A percentile compares a stretch with the other conserved stretches of the same genome.
Conservation (phyloP, 2,329 filamentous ascomycete genomes). For the Claviceps monticola region DNA sequence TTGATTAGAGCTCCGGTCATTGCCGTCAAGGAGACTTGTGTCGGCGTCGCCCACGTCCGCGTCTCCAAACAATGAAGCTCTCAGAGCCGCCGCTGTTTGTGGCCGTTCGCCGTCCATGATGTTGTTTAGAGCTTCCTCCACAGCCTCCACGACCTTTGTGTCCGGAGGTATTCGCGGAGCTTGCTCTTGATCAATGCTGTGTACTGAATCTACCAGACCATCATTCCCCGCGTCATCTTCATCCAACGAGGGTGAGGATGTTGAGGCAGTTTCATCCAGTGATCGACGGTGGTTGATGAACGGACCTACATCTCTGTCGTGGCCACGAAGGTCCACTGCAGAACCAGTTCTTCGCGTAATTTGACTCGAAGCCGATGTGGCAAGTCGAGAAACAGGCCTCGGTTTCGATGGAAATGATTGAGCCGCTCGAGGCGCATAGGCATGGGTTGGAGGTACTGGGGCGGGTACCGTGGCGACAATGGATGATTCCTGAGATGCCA, state of each 20-base stretch:
- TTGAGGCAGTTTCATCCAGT: slow-evolving; percentile 45
- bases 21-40: slow-evolving; percentile 36
- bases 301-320: slow-evolving; percentile 23
- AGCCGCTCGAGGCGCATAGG: slow-evolving; percentile 16
- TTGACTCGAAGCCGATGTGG: slow-evolving; percentile 22
- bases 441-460: slow-evolving; percentile 6
- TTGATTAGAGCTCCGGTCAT: slow-evolving; percentile 46
- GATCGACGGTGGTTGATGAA: slow-evolving; percentile 44
- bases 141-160: slow-evolving; percentile 72
- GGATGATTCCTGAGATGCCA: slow-evolving; percentile 66
- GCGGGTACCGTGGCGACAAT: slow-evolving; percentile 1
- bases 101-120: slow-evolving; percentile 72
- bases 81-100: slow-evolving; percentile 48
- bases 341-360: slow-evolving; percentile 31
- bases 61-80: slow-evolving; percentile 48
- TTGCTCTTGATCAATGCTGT: slow-evolving; percentile 62
- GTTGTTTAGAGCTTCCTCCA: slow-evolving; percentile 81
- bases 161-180: slow-evolving; percentile 47
- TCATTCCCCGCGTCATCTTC: slow-evolving; percentile 69
- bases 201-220: slow-evolving; percentile 53
- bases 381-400: slow-evolving; percentile 26
- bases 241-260: slow-evolving; percentile 53
- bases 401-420: slow-evolving; percentile 30
- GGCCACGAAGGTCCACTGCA: slow-evolving; percentile 29
- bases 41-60: slow-evolving; percentile 20